Evolutionary conservation across 192 early-diverging fungal species (phyloP).

Genomic region (Coemansia sp.): DNA sequence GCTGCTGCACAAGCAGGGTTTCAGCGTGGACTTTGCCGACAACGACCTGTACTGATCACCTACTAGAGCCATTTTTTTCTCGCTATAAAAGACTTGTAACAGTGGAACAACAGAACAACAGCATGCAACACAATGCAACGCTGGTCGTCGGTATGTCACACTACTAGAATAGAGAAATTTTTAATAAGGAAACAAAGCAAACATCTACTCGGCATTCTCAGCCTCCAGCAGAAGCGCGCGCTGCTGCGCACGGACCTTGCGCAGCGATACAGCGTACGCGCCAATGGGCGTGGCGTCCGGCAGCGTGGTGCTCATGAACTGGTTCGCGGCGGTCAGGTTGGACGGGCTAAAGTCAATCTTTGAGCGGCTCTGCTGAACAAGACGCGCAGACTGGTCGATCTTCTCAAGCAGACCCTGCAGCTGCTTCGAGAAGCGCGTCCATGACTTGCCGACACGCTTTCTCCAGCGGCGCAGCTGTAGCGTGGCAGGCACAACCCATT

Average conservation of each 20-base stretch:
- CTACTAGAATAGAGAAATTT: slow-evolving; percentile 1
- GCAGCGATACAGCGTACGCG: slow-evolving; percentile 45
- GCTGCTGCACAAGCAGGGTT: slow-evolving; percentile 80
- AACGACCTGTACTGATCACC: slow-evolving; percentile 73
- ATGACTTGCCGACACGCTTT: slow-evolving; percentile 67
- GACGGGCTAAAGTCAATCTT: slow-evolving; percentile 64
- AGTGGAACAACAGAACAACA: not conserved
- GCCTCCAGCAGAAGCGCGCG: slow-evolving; percentile 49
- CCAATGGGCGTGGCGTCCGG: slow-evolving; percentile 53
- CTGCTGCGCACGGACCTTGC: slow-evolving; percentile 56
- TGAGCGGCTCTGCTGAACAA: slow-evolving; percentile 69
- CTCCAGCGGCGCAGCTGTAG: slow-evolving; percentile 82
- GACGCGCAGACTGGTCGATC: slow-evolving; percentile 76
- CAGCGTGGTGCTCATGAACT: slow-evolving; percentile 44
- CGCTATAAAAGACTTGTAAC: not conserved
- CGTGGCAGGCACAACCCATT: slow-evolving; percentile 84
- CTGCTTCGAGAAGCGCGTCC: slow-evolving; percentile 78
- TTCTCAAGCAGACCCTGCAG: slow-evolving; percentile 82
- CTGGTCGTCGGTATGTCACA: not conserved
- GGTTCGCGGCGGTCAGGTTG: slow-evolving; percentile 50
- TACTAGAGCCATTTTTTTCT: slow-evolving; percentile 20
- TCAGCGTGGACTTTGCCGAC: slow-evolving; percentile 81
- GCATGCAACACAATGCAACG: not conserved
- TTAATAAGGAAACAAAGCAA: not conserved
- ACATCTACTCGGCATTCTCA: slow-evolving; percentile 13